Evolutionary conservation across 1,139 yeast species (phyloP), one percentile per base, ranked within the genome.

Genomic region (Groenewaldozyma auringiensis): DNA sequence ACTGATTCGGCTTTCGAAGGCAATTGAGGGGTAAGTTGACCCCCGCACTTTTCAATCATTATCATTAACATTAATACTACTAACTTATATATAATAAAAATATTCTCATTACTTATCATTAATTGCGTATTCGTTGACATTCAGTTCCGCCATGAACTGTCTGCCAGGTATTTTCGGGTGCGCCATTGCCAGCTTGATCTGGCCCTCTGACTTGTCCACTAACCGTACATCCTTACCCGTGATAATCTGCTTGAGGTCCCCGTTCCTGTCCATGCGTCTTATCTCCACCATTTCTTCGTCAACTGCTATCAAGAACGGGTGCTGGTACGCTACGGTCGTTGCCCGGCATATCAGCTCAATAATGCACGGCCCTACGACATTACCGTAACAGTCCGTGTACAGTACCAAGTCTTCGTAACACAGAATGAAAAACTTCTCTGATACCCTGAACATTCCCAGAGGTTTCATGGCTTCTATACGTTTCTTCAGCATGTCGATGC

Each of bases 351-450:
- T 79, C 59, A 83, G 79, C 45, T 76, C 74, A 22, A 86, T 67
- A 33, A 79, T 71, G 33, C 78, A 70, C 17, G 70, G 71, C 27
- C 84, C 68, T 4, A 80, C 73, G 39, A 84, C 66, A 50, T 74
- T 74, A 1, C 95, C 95, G 43, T 72, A 71, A 48, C 77, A 76
- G 61, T 83, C 82, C 49, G 82, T 74, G 52, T 81, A 81, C 2
- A 87, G 68, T 2, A 87, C 92, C 59, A 83, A 79, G 48, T 81
- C 81, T 49, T 76, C 83, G 64, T 84, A 87, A 35, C 84, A 83
- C 43, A 85, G 65, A 4, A 86, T 61, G 47, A 81, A 77, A 43
- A 75, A 77, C 36, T 75, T 71, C 38, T 77, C 77, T 18, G 72
- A 62, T 44, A 79, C 70, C 57, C 81, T 73, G 64, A 76, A 79